These are phyloP conservation scores for Cyclocybe cylindracea DNA, from an alignment of 768 basidiomycete genomes.

Conservation along the genomic window DNA sequence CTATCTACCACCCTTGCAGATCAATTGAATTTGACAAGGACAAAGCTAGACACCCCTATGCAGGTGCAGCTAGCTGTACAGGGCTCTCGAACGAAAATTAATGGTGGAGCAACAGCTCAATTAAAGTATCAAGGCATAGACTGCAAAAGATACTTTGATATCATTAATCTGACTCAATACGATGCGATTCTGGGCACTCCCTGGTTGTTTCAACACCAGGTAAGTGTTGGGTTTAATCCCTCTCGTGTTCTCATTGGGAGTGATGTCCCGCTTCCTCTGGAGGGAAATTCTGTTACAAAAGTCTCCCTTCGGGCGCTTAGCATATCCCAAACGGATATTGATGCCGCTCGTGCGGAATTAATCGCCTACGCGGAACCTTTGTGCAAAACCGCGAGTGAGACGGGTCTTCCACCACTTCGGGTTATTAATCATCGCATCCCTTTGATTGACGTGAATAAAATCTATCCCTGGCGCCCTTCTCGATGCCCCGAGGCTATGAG, in stretches of 20 bases:
- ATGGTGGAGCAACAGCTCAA: slow-evolving; percentile 19
- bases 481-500: slow-evolving; percentile 33
- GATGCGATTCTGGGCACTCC: slow-evolving; percentile 43
- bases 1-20: slow-evolving; percentile 35
- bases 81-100: slow-evolving; percentile 40
- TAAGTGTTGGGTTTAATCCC: slow-evolving; percentile 27
- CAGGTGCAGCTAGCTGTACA: slow-evolving; percentile 39
- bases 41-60: slow-evolving; percentile 29
- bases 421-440: slow-evolving; percentile 41
- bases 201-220: slow-evolving; percentile 34
- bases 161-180: slow-evolving; percentile 42
- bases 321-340: slow-evolving; percentile 6
- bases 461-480: slow-evolving; percentile 31
- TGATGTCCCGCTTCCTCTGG: slow-evolving; percentile 13
- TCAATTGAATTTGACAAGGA: slow-evolving; percentile 30
- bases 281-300: slow-evolving; percentile 8
- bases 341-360: slow-evolving; percentile 12
- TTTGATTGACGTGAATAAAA: slow-evolving; percentile 32
- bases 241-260: slow-evolving; percentile 26
- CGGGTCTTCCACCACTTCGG: slow-evolving; percentile 30
- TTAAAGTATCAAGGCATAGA: slow-evolving; percentile 36
- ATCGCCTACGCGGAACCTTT: slow-evolving; percentile 21
- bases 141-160: slow-evolving; percentile 31
- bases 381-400: slow-evolving; percentile 25
- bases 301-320: slow-evolving; percentile 14